Percentiles rank a stretch among this genome's conserved stretches.
Evolutionary conservation across 495 filamentous ascomycete genomes (phyloP).

Genomic region (Daldinia caldariorum): DNA sequence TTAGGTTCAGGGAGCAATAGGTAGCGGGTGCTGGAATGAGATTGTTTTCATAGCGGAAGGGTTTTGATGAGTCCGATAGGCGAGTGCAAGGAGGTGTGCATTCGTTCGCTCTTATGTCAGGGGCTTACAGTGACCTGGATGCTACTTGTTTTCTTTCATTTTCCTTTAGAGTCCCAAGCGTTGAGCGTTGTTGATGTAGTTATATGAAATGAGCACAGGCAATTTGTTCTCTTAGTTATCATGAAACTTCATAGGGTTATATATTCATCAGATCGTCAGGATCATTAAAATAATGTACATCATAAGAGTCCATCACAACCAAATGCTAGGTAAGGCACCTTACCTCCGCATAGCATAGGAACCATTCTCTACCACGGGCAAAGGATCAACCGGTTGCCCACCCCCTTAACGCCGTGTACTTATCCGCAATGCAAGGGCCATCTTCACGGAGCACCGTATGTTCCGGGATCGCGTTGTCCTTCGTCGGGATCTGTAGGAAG

Average conservation of each 20-base stretch:
- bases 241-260: too few species aligned
- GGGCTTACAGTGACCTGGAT: background rate
- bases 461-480: background rate
- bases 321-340: too few species aligned
- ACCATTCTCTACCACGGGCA: background rate
- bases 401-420: background rate
- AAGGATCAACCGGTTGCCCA: background rate
- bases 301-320: too few species aligned
- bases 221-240: too few species aligned
- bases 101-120: background rate
- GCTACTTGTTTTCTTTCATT: background rate
- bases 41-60: background rate
- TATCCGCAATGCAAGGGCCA: background rate
- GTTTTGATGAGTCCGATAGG: background rate
- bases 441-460: background rate
- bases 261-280: too few species aligned
- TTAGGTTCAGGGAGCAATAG: conserved; percentile 18
- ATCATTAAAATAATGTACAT: too few species aligned
- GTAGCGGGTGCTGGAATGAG: background rate
- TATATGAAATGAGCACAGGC: background rate
- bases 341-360: too few species aligned
- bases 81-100: background rate
- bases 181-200: too few species aligned
- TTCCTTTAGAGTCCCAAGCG: background rate
- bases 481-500: background rate